Evolutionary conservation across 2,329 filamentous ascomycete genomes (phyloP).

Genomic region (Fusarium duplospermum): DNA sequence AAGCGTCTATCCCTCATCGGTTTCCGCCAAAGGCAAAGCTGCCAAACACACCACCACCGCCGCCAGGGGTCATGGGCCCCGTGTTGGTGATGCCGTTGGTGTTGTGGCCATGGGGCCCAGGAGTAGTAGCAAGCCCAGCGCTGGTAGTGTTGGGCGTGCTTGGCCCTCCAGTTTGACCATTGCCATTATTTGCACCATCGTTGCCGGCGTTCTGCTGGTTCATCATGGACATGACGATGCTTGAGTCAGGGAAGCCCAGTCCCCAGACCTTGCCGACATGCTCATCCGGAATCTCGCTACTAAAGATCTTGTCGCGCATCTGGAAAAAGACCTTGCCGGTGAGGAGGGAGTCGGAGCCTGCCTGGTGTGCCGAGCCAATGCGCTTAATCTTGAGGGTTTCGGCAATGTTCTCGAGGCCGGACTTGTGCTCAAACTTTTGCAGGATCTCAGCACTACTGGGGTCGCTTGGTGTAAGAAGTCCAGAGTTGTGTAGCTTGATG

Average conservation of each 20-base stretch:
- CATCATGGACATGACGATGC: constrained; percentile 53
- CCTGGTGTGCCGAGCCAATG: constrained; percentile 88
- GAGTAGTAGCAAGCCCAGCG: constrained; percentile 61
- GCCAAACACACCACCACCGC: constrained; percentile 80
- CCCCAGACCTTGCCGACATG: constrained; percentile 95
- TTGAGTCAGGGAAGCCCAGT: constrained; percentile 77
- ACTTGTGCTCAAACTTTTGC: constrained; percentile 88
- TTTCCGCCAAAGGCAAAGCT: constrained; percentile 70
- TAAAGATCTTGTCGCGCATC: constrained; percentile 88
- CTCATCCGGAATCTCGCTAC: constrained; percentile 81
- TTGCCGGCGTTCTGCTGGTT: constrained; percentile 46
- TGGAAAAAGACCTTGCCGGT: constrained; percentile 97
- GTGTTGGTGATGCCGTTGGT: constrained; percentile 68
- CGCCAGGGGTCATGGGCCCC: constrained; percentile 82
- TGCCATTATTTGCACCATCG: constrained; percentile 52
- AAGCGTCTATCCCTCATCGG: constrained; percentile 43
- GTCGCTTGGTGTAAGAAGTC: constrained; percentile 72
- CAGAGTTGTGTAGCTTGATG: constrained; percentile 74
- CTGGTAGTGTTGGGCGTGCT: constrained; percentile 77
- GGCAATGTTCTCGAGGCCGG: constrained; percentile 91
- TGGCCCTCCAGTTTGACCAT: constrained; percentile 56
- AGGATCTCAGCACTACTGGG: constrained; percentile 78
- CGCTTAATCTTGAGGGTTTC: constrained; percentile 93
- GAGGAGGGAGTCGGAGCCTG: constrained; percentile 91
- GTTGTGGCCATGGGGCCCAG: constrained; percentile 63